These are phyloP conservation scores for Picochlorum costavermella DNA, from an alignment of 139 green algal genomes.

Conservation along the genomic window DNA sequence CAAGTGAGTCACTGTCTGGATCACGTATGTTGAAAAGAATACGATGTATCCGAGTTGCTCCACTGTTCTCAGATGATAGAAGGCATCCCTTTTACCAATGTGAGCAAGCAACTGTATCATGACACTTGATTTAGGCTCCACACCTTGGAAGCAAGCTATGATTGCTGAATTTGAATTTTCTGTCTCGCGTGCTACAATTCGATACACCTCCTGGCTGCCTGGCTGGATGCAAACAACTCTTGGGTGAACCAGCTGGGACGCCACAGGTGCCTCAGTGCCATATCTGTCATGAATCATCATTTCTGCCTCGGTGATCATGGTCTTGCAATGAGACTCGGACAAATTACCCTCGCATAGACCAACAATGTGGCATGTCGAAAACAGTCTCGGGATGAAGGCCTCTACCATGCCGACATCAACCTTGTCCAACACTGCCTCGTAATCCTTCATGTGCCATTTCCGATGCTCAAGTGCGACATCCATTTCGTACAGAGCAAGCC, in stretches of 20 bases:
- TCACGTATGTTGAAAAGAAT: slow-evolving; percentile 19
- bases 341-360: slow-evolving; percentile 42
- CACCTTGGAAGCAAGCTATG: slow-evolving; percentile 62
- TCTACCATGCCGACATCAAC: slow-evolving; percentile 23
- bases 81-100: slow-evolving; percentile 66
- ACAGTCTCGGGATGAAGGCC: slow-evolving; percentile 21
- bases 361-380: slow-evolving; percentile 13
- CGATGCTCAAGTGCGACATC: slow-evolving; percentile 34
- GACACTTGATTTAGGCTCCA: slow-evolving; percentile 43
- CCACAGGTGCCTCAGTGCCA: not conserved
- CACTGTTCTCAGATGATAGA: slow-evolving; percentile 74
- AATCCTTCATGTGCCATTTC: slow-evolving; percentile 66
- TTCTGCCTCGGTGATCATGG: not conserved
- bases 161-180: slow-evolving; percentile 72
- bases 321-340: not conserved
- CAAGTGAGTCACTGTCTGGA: slow-evolving; percentile 18
- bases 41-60: slow-evolving; percentile 46
- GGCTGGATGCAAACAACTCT: slow-evolving; percentile 37
- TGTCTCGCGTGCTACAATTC: slow-evolving; percentile 44
- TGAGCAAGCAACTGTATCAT: slow-evolving; percentile 77
- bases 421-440: slow-evolving; percentile 41
- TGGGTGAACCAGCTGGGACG: slow-evolving; percentile 33
- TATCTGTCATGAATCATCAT: not conserved
- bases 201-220: slow-evolving; percentile 23
- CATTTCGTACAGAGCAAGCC: slow-evolving; percentile 63